Evolutionary conservation across 805 yeast species (phyloP), one percentile per base, ranked within the genome.

Genomic region (Lachancea dasiensis): DNA sequence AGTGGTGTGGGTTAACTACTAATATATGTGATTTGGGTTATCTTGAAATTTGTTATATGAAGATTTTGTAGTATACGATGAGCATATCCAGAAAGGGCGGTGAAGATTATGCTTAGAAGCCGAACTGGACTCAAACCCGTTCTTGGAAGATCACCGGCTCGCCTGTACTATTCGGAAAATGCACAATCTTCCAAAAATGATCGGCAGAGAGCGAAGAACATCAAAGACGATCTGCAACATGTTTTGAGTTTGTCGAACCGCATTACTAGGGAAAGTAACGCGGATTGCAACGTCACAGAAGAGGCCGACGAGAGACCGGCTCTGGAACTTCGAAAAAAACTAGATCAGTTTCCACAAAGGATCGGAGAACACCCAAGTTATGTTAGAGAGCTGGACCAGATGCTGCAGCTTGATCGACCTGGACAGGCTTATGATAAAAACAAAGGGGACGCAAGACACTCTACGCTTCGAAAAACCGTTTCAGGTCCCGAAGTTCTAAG

Each of bases 211-310:
- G 19, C 14, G 5, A 14, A 11, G 21, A 25, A 30, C 33, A 18
- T 30, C 33, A 30, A 30, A 20, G 25, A 25, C 15, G 37, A 34
- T 17, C 19, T 34, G 26, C 24, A 27, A 19, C 37, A 26, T n/a
- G 37, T 20, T 2, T 13, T 34, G 31, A 34, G 21, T 18, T 31
- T 34, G n/a, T 26, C 37, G 20, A 18, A 34, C 10, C 23, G 15
- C 13, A 34, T 34, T 13, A n/a, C n/a, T n/a, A 34, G 26, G 14
- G 15, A 19, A 8, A n/a, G 16, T n/a, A 27, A 31, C 18, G 37
- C 18, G 14, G 26, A 34, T 16, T 17, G 11, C 31, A 15, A 16
- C 16, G 17, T 3, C 16, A 8, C 23, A 14, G 29, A 5, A 7
- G 20, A 13, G 29, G 14, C 17, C 3, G 7, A n/a, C n/a, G n/a